Base-by-base conservation (phyloP, 805 yeast genomes). In the Cyberlindnera galapagoensis region DNA sequence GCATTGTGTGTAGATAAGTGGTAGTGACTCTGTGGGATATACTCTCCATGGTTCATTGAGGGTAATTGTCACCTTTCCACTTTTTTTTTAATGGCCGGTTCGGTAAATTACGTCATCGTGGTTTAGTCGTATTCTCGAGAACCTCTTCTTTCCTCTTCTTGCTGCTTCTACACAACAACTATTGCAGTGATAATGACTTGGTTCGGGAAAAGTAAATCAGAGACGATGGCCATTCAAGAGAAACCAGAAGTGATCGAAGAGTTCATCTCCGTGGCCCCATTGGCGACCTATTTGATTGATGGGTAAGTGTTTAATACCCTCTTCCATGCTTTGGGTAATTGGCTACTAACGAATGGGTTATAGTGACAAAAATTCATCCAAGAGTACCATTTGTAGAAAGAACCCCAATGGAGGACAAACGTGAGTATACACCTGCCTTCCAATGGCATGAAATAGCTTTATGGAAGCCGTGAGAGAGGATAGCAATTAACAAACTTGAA, bases 371-470 rank as follows among this genome's bases (percentile, higher is more conserved):
- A 37, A 33, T 2, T 15, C 35, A 3, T 17, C 24, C 1, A 46
- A 59, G 38, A 65, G 73, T 42, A 62, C 67, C 22, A 68, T 69
- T 23, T 69, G 75, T 47, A 66, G 72, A 39, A 51, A 48, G 39
- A 64, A 61, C 39, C 60, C 48, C 9, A 42, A 47, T 21, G 71
- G 70, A 7, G 71, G 71, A 18, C 65, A 68, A 41, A 48, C 53
- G 53, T 51, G 29, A 40, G 56, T 46, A n/a, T n/a, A n/a, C n/a
- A n/a, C n/a, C n/a, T n/a, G n/a, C n/a, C n/a, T n/a, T n/a, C n/a
- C n/a, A n/a, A n/a, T n/a, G n/a, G n/a, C n/a, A n/a, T n/a, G n/a
- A n/a, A 7, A 4, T 17, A 19, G 10, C 11, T 7, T 12, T 6
- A 5, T 8, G 4, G n/a, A 6, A 3, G 19, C 12, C 10, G 13